A percentile compares a stretch with the other conserved stretches of the same genome.
Evolutionary conservation across 768 basidiomycete species (phyloP).

Genomic region (Pleurotus platypus): DNA sequence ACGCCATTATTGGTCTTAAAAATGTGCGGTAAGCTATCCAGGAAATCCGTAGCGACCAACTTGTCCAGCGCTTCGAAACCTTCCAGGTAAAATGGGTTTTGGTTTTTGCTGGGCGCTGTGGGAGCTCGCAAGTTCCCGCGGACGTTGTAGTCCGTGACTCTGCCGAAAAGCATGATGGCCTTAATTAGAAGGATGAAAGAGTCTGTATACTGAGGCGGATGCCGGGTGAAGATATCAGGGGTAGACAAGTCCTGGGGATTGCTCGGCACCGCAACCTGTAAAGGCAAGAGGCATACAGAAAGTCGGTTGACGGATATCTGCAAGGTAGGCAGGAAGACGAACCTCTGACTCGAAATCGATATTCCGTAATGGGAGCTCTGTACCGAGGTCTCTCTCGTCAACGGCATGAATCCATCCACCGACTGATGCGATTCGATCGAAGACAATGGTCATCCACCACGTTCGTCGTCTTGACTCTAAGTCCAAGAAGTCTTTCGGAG

Average conservation of each 20-base stretch:
- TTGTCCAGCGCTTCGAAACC: slow-evolving; percentile 71
- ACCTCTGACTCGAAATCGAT: slow-evolving; percentile 79
- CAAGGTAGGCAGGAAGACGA: slow-evolving; percentile 14
- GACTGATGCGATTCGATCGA: slow-evolving; percentile 77
- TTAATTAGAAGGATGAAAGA: slow-evolving; percentile 81
- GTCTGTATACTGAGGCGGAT: slow-evolving; percentile 77
- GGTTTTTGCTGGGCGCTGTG: slow-evolving; percentile 65
- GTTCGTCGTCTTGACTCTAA: slow-evolving; percentile 76
- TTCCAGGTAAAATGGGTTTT: slow-evolving; percentile 64
- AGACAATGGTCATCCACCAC: slow-evolving; percentile 91
- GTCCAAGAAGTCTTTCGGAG: slow-evolving; percentile 73
- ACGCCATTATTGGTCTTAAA: slow-evolving; percentile 64
- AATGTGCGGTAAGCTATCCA: slow-evolving; percentile 65
- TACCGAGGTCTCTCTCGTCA: slow-evolving; percentile 81
- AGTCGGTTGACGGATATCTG: slow-evolving; percentile 12
- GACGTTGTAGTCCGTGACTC: slow-evolving; percentile 82
- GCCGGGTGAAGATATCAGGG: slow-evolving; percentile 62
- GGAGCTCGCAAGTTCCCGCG: slow-evolving; percentile 66
- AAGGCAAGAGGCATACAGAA: neutral
- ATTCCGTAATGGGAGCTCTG: slow-evolving; percentile 73
- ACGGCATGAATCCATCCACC: slow-evolving; percentile 87
- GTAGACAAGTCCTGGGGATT: slow-evolving; percentile 74
- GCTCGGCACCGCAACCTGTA: slow-evolving; percentile 55
- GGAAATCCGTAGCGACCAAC: slow-evolving; percentile 63
- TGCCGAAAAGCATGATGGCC: slow-evolving; percentile 79